Percentiles rank a stretch among this genome's conserved stretches.
Evolutionary conservation across 495 filamentous ascomycete species (phyloP).

Genomic region (Tuber magnatum): DNA sequence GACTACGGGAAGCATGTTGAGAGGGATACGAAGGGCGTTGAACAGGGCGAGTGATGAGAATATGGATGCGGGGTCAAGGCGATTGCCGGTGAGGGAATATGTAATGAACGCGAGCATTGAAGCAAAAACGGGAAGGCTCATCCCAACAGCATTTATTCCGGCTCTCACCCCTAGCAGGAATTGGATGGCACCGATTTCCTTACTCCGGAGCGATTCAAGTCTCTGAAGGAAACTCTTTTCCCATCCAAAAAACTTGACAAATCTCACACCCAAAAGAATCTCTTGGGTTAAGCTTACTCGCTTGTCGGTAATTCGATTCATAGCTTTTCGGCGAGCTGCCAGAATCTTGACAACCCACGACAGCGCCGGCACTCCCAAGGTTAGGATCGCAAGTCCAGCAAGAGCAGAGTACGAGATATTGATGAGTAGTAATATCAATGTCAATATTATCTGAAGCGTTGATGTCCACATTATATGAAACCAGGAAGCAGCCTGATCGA

Average conservation of each 20-base stretch:
- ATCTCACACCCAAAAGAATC: slow-evolving; percentile 79
- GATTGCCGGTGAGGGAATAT: slow-evolving; percentile 68
- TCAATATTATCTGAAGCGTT: slow-evolving; percentile 68
- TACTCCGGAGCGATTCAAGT: slow-evolving; percentile 60
- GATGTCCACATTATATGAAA: slow-evolving; percentile 88
- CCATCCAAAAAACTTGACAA: slow-evolving; percentile 97
- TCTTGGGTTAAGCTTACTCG: slow-evolving; percentile 87
- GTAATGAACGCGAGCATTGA: slow-evolving; percentile 95
- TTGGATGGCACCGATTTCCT: slow-evolving; percentile 73
- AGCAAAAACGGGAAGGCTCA: slow-evolving; percentile 79
- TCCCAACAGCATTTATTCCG: slow-evolving; percentile 68
- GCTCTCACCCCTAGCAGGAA: slow-evolving; percentile 73
- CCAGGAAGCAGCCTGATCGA: slow-evolving; percentile 76
- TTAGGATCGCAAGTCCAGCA: slow-evolving; percentile 73
- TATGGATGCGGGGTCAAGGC: slow-evolving; percentile 63
- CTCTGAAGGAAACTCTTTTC: slow-evolving; percentile 77
- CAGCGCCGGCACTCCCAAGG: slow-evolving; percentile 67
- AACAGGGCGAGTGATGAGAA: slow-evolving; percentile 93
- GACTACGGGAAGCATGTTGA: slow-evolving; percentile 81
- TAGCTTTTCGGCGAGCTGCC: slow-evolving; percentile 61
- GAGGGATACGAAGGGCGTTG: slow-evolving; percentile 78
- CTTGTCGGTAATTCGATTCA: slow-evolving; percentile 90
- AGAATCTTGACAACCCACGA: slow-evolving; percentile 65
- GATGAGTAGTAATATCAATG: slow-evolving; percentile 68
- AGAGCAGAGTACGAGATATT: slow-evolving; percentile 85